These are phyloP conservation scores for Penicillium manginii DNA, from an alignment of 495 filamentous ascomycete genomes.

Conservation along the genomic window DNA sequence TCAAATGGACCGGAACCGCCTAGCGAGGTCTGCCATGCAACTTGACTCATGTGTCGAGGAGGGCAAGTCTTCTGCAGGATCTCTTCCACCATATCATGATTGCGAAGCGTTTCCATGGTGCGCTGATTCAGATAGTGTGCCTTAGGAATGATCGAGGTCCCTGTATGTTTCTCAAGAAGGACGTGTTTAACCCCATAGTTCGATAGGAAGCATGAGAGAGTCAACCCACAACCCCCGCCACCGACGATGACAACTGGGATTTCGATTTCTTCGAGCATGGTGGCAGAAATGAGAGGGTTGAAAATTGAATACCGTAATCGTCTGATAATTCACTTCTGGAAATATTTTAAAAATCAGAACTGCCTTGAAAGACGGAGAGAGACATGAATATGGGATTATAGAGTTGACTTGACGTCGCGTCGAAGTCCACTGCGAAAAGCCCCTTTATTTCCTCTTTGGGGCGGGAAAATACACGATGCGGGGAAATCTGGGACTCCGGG, in stretches of 20 bases:
- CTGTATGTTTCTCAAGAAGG: constrained; percentile 1
- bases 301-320: neutral
- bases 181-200: neutral
- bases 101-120: neutral
- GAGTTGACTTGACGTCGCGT: neutral
- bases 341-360: neutral
- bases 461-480: neutral
- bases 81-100: constrained; percentile 1
- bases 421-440: neutral
- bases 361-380: neutral
- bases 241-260: constrained; percentile 1
- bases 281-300: too few species aligned
- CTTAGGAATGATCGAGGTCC: neutral
- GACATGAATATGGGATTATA: neutral
- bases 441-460: neutral
- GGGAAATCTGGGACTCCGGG: neutral
- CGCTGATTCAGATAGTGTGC: constrained; percentile 1
- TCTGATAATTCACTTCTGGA: neutral
- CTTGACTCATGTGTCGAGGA: constrained; percentile 2
- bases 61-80: neutral
- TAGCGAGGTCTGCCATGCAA: constrained; percentile 1
- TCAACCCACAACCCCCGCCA: neutral
- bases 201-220: neutral
- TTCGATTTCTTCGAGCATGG: neutral
- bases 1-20: neutral